Evolutionary conservation across 306 rosid genomes (phyloP).

Genomic region (Rosa rugosa): DNA sequence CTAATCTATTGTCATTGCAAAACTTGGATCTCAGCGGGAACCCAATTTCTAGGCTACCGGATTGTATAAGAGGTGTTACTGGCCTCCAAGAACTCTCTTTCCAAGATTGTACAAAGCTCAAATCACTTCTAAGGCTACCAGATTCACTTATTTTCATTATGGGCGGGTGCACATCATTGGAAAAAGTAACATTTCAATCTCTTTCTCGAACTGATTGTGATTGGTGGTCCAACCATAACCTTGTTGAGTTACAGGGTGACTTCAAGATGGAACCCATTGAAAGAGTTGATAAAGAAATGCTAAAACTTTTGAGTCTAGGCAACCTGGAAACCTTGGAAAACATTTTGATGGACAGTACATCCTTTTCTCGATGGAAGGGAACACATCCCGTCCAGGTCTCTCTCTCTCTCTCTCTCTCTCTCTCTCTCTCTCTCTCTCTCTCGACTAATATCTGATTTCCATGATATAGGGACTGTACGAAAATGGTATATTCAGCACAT

Average conservation of each 20-base stretch:
- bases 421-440: too few relatives aligned
- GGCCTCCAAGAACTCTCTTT: not conserved
- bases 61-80: not conserved
- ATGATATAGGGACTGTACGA: not conserved
- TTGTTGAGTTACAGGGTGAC: not conserved
- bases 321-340: not conserved
- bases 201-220: too few relatives aligned
- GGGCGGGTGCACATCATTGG: not conserved
- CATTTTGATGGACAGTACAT: too few relatives aligned
- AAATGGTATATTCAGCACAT: not conserved
- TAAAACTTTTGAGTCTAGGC: not conserved
- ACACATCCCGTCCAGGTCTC: not conserved
- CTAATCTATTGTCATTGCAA: not conserved
- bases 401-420: not conserved
- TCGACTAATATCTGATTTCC: too few relatives aligned
- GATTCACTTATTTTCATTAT: fast-evolving
- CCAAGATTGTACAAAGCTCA: not conserved
- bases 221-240: not conserved
- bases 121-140: not conserved
- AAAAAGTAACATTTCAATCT: not conserved
- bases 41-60: not conserved
- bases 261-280: not conserved
- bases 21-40: not conserved
- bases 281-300: not conserved
- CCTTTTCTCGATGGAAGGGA: too few relatives aligned